Base-by-base conservation (phyloP, 2,329 filamentous ascomycete species). In the Exutisphaerella laricina region DNA sequence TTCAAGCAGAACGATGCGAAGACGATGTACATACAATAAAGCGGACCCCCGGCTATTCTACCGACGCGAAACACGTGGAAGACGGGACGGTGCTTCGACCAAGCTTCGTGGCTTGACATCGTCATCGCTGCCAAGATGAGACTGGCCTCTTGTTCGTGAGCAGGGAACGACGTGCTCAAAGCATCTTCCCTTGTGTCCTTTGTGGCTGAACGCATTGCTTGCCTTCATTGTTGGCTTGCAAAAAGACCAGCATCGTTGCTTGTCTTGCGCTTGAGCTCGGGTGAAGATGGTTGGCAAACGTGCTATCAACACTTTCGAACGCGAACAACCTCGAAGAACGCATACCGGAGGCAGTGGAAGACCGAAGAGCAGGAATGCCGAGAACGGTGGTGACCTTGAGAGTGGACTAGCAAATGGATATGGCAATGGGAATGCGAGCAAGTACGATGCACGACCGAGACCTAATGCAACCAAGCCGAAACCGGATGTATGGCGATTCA, bases 401-500 rank as follows among this genome's bases (percentile, higher is more conserved):
- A 41, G n/a, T n/a, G n/a, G n/a, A n/a, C n/a, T n/a, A n/a, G 4
- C 17, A 3, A 46, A 49, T 31, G 39, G 42, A 32, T 51, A 44
- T 37, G 43, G 33, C 5, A 43, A 45, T 22, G 43, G 23, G 18
- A 47, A 48, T 39, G 20, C 37, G 25, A 32, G 25, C 12, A 51
- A 51, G 23, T 37, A 46, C 10, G 54, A 57, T 46, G 39, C 43
- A 43, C 31, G 45, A 22, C 30, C 38, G 13, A 25, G 39, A 6
- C 28, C 31, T 18, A 53, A 58, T 28, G 33, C 33, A 7, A 52
- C 51, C 30, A 22, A 42, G 30, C 51, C 49, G 12, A 50, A 56
- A 31, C 62, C 62, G 6, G 54, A 58, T 4, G 21, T 65, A 30
- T 66, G 58, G 51, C 56, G 63, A 1, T 77, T 76, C 54, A 66